Conservation (phyloP, 768 basidiomycete genomes). For the Boletus vermiculosoides region DNA sequence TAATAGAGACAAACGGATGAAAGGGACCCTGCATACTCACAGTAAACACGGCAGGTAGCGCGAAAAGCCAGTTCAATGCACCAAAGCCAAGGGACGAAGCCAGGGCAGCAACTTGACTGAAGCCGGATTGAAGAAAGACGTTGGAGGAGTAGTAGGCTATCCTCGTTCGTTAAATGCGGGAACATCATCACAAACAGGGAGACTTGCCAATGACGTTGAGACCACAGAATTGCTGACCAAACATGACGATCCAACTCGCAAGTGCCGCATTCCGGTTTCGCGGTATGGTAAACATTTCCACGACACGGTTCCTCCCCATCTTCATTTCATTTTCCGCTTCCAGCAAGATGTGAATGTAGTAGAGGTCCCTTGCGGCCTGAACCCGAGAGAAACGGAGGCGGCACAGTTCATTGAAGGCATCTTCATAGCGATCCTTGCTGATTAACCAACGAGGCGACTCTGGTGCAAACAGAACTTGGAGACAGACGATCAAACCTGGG, state of each 20-base stretch:
- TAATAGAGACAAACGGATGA: conserved; percentile 10
- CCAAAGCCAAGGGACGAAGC: conserved; percentile 69
- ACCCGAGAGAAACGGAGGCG: conserved; percentile 67
- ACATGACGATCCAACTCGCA: conserved; percentile 68
- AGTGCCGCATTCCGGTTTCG: conserved; percentile 66
- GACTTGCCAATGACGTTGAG: conserved; percentile 58
- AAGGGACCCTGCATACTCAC: conserved; percentile 27
- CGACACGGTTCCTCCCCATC: conserved; percentile 52
- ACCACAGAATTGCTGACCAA: conserved; percentile 82
- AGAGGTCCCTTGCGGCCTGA: conserved; percentile 80
- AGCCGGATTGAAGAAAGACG: conserved; percentile 65
- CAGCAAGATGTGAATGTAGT: conserved; percentile 73
- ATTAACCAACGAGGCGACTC: conserved; percentile 89
- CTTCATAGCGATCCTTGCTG: conserved; percentile 67
- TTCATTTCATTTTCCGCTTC: conserved; percentile 62
- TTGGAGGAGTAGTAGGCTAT: conserved; percentile 78
- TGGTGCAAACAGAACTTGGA: conserved; percentile 46
- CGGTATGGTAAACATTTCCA: conserved; percentile 73
- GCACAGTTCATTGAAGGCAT: conserved; percentile 64
- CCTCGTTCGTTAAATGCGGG: neutral
- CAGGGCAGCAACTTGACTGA: conserved; percentile 53
- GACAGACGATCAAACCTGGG: conserved; percentile 45
- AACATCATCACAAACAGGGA: neutral
- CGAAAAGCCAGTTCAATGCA: conserved; percentile 61
- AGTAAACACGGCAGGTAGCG: conserved; percentile 62